Evolutionary conservation across 768 basidiomycete genomes (phyloP).

Genomic region (Mycena pura): DNA sequence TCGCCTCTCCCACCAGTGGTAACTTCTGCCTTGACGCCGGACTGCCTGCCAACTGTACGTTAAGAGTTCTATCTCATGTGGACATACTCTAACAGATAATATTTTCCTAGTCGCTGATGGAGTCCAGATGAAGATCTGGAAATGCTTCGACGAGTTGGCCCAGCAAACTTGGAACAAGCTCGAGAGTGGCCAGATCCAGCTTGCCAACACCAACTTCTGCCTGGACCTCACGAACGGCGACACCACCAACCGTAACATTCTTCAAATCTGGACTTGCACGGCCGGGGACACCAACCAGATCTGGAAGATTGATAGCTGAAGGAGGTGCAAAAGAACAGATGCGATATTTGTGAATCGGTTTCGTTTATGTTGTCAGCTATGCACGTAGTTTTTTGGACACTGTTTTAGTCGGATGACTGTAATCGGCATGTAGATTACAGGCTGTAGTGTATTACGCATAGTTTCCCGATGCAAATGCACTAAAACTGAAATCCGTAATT

Average conservation of each 20-base stretch:
- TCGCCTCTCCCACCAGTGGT: slow-evolving; percentile 3
- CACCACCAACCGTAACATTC: slow-evolving; percentile 14
- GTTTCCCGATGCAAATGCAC: no score
- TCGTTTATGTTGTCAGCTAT: no score
- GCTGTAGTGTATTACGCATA: no score
- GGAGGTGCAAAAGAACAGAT: slow-evolving; percentile 11
- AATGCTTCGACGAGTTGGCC: slow-evolving; percentile 11
- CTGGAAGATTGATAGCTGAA: slow-evolving; percentile 10
- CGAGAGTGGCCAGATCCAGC: slow-evolving; percentile 13
- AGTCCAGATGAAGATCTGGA: slow-evolving; percentile 14
- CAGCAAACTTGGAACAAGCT: slow-evolving; percentile 15
- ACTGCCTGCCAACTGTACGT: slow-evolving; percentile 6
- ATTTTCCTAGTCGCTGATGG: slow-evolving; percentile 8
- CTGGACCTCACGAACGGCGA: slow-evolving; percentile 13
- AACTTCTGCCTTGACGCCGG: slow-evolving; percentile 7
- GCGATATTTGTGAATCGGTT: slow-evolving; percentile 1
- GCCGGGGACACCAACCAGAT: slow-evolving; percentile 12
- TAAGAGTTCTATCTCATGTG: slow-evolving; percentile 6
- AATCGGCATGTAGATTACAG: no score
- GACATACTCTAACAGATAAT: slow-evolving; percentile 8
- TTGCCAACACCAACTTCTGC: slow-evolving; percentile 14
- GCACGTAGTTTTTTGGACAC: no score
- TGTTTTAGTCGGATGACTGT: no score
- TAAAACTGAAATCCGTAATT: no score
- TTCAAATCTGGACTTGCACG: slow-evolving; percentile 18